Percentiles rank a stretch among this genome's conserved stretches.
Evolutionary conservation across 495 filamentous ascomycete species (phyloP).

Genomic region (Cercophora newfieldiana): DNA sequence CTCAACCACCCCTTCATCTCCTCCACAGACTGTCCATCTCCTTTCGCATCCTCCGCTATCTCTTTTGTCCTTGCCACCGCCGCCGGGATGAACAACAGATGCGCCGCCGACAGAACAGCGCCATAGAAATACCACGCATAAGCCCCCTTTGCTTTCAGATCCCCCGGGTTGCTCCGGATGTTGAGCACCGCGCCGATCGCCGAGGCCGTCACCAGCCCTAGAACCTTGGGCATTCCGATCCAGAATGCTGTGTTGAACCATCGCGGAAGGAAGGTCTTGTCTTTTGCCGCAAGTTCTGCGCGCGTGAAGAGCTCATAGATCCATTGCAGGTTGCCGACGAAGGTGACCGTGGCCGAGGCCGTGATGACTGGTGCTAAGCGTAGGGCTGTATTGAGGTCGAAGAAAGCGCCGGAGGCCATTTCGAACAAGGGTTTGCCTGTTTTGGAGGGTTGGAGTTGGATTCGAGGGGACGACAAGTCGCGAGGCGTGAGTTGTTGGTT

Average conservation of each 20-base stretch:
- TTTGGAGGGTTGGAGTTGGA: no score
- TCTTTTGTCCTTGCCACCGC: neutral
- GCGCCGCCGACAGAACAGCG: neutral
- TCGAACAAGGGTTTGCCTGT: no score
- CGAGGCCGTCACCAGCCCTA: neutral
- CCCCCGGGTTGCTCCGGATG: neutral
- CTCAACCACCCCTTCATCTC: slow-evolving; percentile 16
- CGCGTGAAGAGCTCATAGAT: slow-evolving; percentile 8
- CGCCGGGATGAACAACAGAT: neutral
- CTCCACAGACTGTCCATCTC: neutral
- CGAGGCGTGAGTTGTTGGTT: no score
- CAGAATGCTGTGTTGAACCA: slow-evolving; percentile 11
- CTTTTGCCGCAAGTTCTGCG: neutral
- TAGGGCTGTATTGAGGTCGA: neutral
- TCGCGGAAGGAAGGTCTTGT: neutral
- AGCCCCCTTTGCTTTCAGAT: neutral
- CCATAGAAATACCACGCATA: neutral
- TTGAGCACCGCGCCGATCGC: neutral
- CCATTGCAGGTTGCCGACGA: slow-evolving; percentile 12
- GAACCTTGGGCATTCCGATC: slow-evolving; percentile 1
- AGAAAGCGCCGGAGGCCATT: slow-evolving; percentile 10
- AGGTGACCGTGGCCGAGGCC: slow-evolving; percentile 8
- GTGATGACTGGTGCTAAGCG: slow-evolving; percentile 14
- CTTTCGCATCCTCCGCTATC: slow-evolving; percentile 3
- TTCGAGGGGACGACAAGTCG: no score